These are phyloP conservation scores for Pachysandra terminalis DNA, from an alignment of 164 flowering plant genomes.

Conservation along the genomic window DNA sequence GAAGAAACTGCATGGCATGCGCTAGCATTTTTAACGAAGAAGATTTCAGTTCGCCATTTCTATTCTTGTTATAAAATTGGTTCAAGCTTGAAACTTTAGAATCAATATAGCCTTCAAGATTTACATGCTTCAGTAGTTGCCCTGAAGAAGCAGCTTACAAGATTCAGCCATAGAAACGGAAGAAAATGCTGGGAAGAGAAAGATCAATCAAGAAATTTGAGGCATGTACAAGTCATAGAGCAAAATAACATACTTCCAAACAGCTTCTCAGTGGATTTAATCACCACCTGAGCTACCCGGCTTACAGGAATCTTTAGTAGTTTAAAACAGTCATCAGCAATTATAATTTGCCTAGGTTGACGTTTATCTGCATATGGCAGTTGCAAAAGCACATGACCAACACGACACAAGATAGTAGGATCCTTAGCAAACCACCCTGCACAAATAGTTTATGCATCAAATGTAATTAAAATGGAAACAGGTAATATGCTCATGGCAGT, in stretches of 20 bases:
- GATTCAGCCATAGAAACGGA: not conserved
- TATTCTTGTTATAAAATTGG: conserved; percentile 31
- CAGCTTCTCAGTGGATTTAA: conserved; percentile 71
- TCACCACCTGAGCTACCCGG: conserved; percentile 54
- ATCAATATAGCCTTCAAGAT: conserved; percentile 50
- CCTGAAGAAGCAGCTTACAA: conserved; percentile 33
- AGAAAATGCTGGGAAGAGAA: not conserved
- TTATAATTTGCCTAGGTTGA: conserved; percentile 56
- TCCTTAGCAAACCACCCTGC: conserved; percentile 94
- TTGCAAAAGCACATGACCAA: conserved; percentile 77
- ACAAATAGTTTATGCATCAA: not conserved
- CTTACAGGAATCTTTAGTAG: conserved; percentile 45
- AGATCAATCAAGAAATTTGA: conserved; percentile 2
- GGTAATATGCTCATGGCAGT: not conserved
- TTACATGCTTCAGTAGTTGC: conserved; percentile 68
- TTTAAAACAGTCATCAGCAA: conserved; percentile 88
- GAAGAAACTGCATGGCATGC: conserved; percentile 54
- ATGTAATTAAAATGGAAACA: not conserved
- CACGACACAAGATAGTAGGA: conserved; percentile 70
- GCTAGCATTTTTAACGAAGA: conserved; percentile 53
- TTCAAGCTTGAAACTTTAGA: conserved; percentile 82
- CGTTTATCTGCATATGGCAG: conserved; percentile 70
- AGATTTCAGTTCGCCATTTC: conserved; percentile 50
- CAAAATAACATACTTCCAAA: conserved; percentile 77
- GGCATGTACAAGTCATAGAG: not conserved